Base-by-base conservation (phyloP, 352 stramenopile genomes). In the Phytophthora podocarpi region DNA sequence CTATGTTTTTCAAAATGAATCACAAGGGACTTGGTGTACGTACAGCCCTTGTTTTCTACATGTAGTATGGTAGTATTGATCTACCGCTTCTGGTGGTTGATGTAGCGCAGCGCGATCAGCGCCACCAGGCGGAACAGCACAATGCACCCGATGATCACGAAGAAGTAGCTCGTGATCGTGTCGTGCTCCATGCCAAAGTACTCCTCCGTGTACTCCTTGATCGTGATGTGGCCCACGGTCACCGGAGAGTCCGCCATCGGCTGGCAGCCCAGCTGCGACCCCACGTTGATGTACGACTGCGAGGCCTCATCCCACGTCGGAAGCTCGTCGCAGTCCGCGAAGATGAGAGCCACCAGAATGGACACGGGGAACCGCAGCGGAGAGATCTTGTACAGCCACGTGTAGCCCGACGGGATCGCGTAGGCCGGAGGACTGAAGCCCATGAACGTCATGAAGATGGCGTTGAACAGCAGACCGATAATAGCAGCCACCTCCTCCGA, bases 1-100 rank as follows among this genome's bases (percentile, higher is more conserved):
- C n/a, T n/a, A n/a, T n/a, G n/a, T n/a, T n/a, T n/a, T n/a, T n/a
- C n/a, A n/a, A n/a, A n/a, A n/a, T n/a, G n/a, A n/a, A n/a, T n/a
- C n/a, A n/a, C n/a, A n/a, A n/a, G n/a, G n/a, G n/a, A n/a, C n/a
- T 40, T 7, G 21, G 20, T 35, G 30, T 39, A 41, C n/a, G n/a
- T n/a, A n/a, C n/a, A n/a, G n/a, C n/a, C n/a, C n/a, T n/a, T 30
- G 43, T 37, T 50, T 50, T 35, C 20, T 39, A 51, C n/a, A n/a
- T n/a, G 10, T 30, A n/a, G 9, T 15, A 43, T 8, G 40, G 12
- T 40, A n/a, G 20, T 56, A 37, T 41, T 42, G 45, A n/a, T 61
- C 35, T 76, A 76, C 24, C 64, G 21, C 60, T 70, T 75, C 59
- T 79, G 71, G 56, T 76, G 67, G 52, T 74, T 76, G 42, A 80